phyloP scores from a whole-genome alignment of 1,284 basidiomycete genomes.

The Phenoliferia sp. region DNA sequence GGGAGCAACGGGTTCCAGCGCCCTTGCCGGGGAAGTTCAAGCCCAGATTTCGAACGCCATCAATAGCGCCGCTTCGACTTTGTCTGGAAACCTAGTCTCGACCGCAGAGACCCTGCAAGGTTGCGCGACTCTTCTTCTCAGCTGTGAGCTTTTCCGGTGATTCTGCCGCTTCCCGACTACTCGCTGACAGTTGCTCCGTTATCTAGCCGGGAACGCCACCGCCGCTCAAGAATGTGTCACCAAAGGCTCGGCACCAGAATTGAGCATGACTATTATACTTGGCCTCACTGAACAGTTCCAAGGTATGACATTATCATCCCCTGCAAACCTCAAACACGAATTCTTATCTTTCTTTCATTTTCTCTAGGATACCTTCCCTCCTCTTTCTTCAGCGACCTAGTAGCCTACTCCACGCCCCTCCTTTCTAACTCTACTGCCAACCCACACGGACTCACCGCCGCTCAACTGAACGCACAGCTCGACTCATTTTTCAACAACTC shows the following conservation, averaged over 20 bases:
- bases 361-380: conserved; percentile 32
- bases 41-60: conserved; percentile 34
- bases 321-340: neutral
- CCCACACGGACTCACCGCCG: conserved; percentile 25
- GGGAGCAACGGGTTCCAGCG: conserved; percentile 7
- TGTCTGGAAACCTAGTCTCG: conserved; percentile 34
- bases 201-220: conserved; percentile 29
- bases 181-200: neutral
- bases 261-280: conserved; percentile 28
- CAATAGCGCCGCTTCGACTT: conserved; percentile 26
- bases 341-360: neutral
- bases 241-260: conserved; percentile 15
- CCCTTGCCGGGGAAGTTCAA: conserved; percentile 27
- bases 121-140: conserved; percentile 30
- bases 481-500: conserved; percentile 34
- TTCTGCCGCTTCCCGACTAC: no score
- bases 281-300: conserved; percentile 29
- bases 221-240: conserved; percentile 30
- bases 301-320: neutral
- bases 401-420: conserved; percentile 16
- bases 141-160: conserved; percentile 1
- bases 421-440: conserved; percentile 23
- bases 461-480: conserved; percentile 20
- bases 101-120: conserved; percentile 31
- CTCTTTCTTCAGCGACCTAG: conserved; percentile 34